Evolutionary conservation across 345 rosid genomes (phyloP).

Genomic region (Citrus medica): DNA sequence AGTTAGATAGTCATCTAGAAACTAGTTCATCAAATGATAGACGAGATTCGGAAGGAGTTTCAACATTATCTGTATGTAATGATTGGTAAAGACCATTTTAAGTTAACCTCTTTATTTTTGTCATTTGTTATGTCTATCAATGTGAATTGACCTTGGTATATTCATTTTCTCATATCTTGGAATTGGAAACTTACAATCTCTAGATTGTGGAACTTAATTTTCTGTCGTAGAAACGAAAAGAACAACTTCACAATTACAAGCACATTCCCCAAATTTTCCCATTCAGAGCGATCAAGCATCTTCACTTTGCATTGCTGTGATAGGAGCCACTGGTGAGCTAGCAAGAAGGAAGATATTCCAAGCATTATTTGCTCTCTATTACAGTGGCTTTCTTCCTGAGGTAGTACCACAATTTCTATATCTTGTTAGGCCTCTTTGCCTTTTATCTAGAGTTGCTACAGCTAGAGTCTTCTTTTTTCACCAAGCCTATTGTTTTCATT

Average conservation of each 20-base stretch:
- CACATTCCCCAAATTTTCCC: constrained; percentile 22
- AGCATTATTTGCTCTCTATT: constrained; percentile 73
- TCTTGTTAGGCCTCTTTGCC: background rate
- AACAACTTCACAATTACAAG: no score
- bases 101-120: background rate
- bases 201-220: background rate
- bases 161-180: background rate
- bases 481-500: background rate
- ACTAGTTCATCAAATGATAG: constrained; percentile 25
- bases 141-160: background rate
- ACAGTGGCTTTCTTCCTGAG: constrained; percentile 81
- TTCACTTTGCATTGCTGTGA: constrained; percentile 69
- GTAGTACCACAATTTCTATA: constrained; percentile 25
- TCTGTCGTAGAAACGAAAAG: no score
- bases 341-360: constrained; percentile 67
- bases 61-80: constrained; percentile 5
- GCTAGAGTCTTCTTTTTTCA: background rate
- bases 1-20: constrained; percentile 21
- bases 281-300: constrained; percentile 33
- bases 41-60: constrained; percentile 18
- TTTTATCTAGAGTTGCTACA: background rate
- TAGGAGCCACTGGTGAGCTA: constrained; percentile 79
- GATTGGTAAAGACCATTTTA: constrained; percentile 15
- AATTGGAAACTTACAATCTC: background rate
- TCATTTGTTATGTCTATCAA: background rate